phyloP scores from a whole-genome alignment of 345 rosid genomes.

The Mercurialis annua region DNA sequence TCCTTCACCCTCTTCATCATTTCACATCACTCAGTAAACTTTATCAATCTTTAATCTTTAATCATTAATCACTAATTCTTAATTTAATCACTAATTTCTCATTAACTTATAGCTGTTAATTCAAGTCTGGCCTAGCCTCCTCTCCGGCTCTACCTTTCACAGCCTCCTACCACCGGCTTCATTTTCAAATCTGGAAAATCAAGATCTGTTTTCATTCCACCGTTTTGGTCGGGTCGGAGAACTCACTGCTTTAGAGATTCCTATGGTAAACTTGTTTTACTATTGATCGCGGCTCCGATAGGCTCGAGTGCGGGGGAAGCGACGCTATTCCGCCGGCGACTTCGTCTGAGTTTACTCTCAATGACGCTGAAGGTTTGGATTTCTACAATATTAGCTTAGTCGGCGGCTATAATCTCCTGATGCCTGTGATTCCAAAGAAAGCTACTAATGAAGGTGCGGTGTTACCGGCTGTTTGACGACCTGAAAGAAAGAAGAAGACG shows the following conservation, averaged over 20 bases:
- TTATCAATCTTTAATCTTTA: too few species aligned
- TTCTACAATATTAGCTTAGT: conserved; percentile 81
- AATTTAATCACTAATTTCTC: too few species aligned
- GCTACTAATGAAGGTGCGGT: conserved; percentile 52
- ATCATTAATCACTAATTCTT: too few species aligned
- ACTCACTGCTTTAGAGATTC: conserved; percentile 46
- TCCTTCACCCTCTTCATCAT: conserved; percentile 22
- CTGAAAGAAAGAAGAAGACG: too few species aligned
- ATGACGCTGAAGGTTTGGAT: conserved; percentile 69
- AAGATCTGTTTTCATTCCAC: conserved; percentile 47
- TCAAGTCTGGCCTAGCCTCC: conserved; percentile 81
- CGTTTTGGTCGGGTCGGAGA: conserved; percentile 81
- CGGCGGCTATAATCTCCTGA: conserved; percentile 66
- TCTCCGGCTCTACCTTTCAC: conserved; percentile 68
- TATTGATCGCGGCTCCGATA: conserved; percentile 76
- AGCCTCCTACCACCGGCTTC: conserved; percentile 80
- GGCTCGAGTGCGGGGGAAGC: conserved; percentile 58
- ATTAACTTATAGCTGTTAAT: conserved; percentile 31
- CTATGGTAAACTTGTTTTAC: conserved; percentile 56
- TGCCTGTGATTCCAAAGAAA: conserved; percentile 55
- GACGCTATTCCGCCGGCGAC: conserved; percentile 91
- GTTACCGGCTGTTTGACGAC: too few species aligned
- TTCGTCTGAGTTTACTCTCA: conserved; percentile 79
- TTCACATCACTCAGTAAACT: conserved; percentile 43
- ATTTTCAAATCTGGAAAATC: too few species aligned